Percentiles rank a stretch among this genome's conserved stretches.
Evolutionary conservation across 768 basidiomycete genomes (phyloP).

Genomic region (Boletellus sp.): DNA sequence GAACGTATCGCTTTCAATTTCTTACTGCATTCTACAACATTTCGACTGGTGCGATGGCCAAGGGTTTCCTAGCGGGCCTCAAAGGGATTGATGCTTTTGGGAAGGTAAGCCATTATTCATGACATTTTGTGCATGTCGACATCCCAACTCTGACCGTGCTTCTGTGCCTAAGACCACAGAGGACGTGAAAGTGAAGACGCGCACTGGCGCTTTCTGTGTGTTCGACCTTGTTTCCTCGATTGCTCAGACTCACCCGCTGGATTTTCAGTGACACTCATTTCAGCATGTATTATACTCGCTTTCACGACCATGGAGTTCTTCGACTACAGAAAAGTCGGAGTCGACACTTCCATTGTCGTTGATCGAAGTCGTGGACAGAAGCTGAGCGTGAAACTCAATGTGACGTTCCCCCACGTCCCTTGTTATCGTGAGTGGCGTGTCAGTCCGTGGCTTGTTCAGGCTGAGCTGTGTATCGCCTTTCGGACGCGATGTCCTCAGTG

Average conservation of each 20-base stretch:
- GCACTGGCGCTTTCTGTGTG: slow-evolving; percentile 87
- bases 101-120: slow-evolving; percentile 57
- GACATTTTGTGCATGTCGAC: slow-evolving; percentile 5
- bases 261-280: slow-evolving; percentile 79
- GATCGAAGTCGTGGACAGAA: slow-evolving; percentile 95
- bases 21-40: neutral
- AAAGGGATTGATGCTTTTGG: slow-evolving; percentile 99
- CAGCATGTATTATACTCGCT: slow-evolving; percentile 86
- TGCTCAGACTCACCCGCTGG: slow-evolving; percentile 6
- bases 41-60: slow-evolving; percentile 53
- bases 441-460: neutral
- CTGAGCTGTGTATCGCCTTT: neutral
- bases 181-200: slow-evolving; percentile 98
- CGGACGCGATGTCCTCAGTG: slow-evolving; percentile 47
- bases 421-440: slow-evolving; percentile 80
- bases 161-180: slow-evolving; percentile 78
- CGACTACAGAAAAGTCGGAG: slow-evolving; percentile 83
- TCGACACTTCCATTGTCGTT: slow-evolving; percentile 91
- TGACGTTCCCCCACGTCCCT: slow-evolving; percentile 95
- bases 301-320: slow-evolving; percentile 93
- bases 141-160: slow-evolving; percentile 6
- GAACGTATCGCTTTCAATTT: neutral
- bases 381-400: slow-evolving; percentile 83
- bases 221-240: slow-evolving; percentile 7
- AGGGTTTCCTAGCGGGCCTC: slow-evolving; percentile 69